Conservation (phyloP, 202 grass and related monocot genomes). For the Carex sylvatica region DNA sequence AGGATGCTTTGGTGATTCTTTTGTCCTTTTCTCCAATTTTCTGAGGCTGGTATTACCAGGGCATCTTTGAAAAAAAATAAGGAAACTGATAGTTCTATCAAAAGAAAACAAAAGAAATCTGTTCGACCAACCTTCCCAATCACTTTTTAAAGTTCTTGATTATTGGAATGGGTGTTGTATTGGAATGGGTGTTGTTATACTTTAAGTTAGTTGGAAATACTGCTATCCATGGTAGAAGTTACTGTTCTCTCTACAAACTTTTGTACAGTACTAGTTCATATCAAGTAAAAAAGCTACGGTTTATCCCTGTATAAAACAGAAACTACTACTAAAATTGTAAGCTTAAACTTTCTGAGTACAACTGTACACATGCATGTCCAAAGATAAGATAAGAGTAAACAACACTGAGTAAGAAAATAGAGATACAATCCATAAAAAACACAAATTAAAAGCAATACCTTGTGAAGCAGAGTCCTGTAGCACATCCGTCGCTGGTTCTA, state of each 20-base stretch:
- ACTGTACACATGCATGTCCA: neutral
- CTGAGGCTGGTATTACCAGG: neutral
- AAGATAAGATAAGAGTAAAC: neutral
- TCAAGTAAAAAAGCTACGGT: neutral
- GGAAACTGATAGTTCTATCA: neutral
- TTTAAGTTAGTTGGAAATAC: neutral
- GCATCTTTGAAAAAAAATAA: conserved; percentile 2
- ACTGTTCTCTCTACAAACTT: neutral
- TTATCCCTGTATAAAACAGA: neutral
- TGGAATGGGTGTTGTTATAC: neutral
- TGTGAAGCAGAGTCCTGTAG: neutral
- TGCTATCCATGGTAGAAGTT: neutral
- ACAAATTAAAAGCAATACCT: conserved; percentile 9
- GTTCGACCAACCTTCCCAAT: neutral
- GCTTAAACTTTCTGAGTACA: neutral
- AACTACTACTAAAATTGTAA: neutral
- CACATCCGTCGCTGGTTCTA: neutral
- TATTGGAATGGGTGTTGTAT: neutral
- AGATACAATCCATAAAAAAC: neutral
- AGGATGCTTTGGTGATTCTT: neutral
- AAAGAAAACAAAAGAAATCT: conserved; percentile 16
- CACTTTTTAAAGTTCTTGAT: neutral
- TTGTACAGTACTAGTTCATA: neutral
- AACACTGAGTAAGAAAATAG: neutral
- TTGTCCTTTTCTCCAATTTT: neutral